Conservation (phyloP, 345 rosid genomes). For the Populus deltoides region DNA sequence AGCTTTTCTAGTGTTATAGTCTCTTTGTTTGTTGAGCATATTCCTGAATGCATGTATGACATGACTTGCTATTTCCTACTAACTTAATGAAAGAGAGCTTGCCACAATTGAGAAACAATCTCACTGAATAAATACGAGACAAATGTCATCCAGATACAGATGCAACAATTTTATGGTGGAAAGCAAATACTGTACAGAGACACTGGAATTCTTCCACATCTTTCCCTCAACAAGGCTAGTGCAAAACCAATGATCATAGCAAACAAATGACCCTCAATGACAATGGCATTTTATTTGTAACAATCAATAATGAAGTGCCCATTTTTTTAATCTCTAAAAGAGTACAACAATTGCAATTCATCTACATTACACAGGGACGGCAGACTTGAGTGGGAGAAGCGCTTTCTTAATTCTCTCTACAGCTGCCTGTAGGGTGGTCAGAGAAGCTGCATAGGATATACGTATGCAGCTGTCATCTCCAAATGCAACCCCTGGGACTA, state of each 20-base stretch:
- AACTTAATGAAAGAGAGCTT: neutral
- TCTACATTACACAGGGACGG: constrained; percentile 41
- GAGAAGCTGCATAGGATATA: constrained; percentile 87
- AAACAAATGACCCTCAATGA: neutral
- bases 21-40: neutral
- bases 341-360: constrained; percentile 1
- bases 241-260: neutral
- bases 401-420: constrained; percentile 78
- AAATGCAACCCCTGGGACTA: constrained; percentile 97
- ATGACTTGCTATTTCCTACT: neutral
- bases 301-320: neutral
- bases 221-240: neutral
- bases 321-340: neutral
- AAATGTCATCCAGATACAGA: neutral
- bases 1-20: neutral
- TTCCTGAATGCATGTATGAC: neutral
- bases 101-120: neutral
- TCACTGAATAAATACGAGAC: neutral
- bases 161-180: neutral
- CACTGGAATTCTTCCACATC: neutral
- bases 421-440: constrained; percentile 67
- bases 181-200: neutral
- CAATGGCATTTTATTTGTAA: constrained; percentile 6
- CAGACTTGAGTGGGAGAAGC: constrained; percentile 49
- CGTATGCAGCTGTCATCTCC: constrained; percentile 88